Evolutionary conservation across 169 alveolate species (phyloP), one percentile per base, ranked within the genome.

Genomic region (Plasmodium reichenowi): DNA sequence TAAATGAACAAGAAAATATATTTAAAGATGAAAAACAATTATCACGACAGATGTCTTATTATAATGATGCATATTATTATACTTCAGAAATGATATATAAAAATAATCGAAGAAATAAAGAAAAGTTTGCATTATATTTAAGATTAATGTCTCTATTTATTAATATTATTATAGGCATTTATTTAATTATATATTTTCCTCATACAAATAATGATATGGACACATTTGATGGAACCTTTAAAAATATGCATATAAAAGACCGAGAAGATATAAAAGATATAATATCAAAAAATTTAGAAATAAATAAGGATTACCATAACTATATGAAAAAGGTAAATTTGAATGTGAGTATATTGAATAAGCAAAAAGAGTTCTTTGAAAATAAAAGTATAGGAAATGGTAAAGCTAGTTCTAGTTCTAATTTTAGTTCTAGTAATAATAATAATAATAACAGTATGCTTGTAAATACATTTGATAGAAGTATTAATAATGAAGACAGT

Each of bases 31-130:
- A 76, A 76, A 76, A 76, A 76, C 89, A 76, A 50, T 47, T 76
- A 20, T 76, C 89, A 10, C 43, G 76, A 26, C 89, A 76, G 52
- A 76, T 76, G 89, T 76, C 89, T 2, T 76, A 76, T 43, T 76
- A 76, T 64, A 76, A 76, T 68, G 89, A 76, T 50, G 89, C 89
- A 4, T 76, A 76, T 22, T 76, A 76, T 64, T 76, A 76, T 29
- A 76, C 89, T 26, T 76, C 89, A 15, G 89, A 76, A 76, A 76
- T 76, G 75, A 76, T 76, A 63, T 76, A 76, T 64, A 76, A 76
- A 64, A 50, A 76, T 76, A 32, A 76, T 76, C 64, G 60, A 58
- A 68, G 71, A 20, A 59, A 64, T 56, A 76, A 76, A 64, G 89
- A 76, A 29, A 76, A 76, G 20, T 48, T 76, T 24, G 89, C 89